Evolutionary conservation across 2,329 filamentous ascomycete genomes (phyloP).

Genomic region (Epicoccum sorghinum): DNA sequence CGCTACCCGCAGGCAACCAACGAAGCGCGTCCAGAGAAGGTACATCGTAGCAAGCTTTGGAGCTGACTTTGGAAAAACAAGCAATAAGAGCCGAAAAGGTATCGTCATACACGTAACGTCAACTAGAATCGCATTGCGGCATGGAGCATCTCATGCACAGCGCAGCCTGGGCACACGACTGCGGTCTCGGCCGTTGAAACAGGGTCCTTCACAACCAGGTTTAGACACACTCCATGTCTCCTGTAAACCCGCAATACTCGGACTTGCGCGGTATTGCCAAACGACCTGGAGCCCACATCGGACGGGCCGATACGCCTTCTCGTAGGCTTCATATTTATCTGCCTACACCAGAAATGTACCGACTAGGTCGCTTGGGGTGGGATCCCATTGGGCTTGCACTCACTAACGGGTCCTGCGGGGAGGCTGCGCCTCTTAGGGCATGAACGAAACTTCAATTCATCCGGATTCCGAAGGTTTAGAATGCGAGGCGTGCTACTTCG

Average conservation of each 20-base stretch:
- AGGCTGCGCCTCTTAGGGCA: conserved; percentile 1
- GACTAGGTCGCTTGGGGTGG: background rate
- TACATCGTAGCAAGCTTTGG: background rate
- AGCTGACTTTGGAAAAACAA: background rate
- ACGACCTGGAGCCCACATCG: background rate
- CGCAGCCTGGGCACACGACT: background rate
- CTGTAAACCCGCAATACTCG: conserved; percentile 3
- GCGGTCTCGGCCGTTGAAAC: background rate
- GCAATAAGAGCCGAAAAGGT: too few species aligned
- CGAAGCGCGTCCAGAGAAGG: background rate
- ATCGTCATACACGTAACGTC: conserved; percentile 22
- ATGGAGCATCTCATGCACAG: background rate
- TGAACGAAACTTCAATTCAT: background rate
- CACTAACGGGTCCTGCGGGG: background rate
- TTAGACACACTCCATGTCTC: background rate
- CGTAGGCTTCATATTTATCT: background rate
- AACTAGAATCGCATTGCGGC: background rate
- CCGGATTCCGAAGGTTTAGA: conserved; percentile 7
- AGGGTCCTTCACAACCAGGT: background rate
- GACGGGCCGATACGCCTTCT: background rate
- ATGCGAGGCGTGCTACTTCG: background rate
- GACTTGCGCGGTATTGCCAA: conserved; percentile 1
- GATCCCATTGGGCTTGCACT: background rate
- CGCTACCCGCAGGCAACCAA: background rate
- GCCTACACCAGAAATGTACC: too few species aligned